Evolutionary conservation across 257 asterid species (phyloP).

Genomic region (Ballota nigra): DNA sequence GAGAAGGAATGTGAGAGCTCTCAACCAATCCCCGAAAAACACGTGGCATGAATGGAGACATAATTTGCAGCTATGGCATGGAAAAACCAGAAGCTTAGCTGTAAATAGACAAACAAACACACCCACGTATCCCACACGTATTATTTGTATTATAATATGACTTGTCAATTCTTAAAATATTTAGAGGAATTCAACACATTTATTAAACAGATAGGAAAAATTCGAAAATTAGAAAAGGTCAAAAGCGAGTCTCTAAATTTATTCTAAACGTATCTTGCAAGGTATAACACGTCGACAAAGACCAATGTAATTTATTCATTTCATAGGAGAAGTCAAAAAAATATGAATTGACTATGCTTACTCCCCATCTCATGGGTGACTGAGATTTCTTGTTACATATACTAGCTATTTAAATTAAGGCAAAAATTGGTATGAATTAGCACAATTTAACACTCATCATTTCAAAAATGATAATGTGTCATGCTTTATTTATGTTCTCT

Average conservation of each 20-base stretch:
- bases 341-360: not conserved
- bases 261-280: not conserved
- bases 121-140: slow-evolving; percentile 24
- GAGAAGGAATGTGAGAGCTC: not conserved
- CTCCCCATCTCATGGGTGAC: not conserved
- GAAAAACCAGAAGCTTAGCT: not conserved
- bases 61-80: slow-evolving; percentile 1
- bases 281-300: slow-evolving; percentile 8
- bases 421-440: no score
- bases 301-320: not conserved
- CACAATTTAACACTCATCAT: no score
- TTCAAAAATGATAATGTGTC: no score
- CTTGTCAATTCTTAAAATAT: not conserved
- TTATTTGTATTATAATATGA: not conserved
- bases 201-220: not conserved
- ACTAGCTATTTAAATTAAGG: no score
- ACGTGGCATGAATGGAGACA: not conserved
- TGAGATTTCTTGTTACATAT: no score
- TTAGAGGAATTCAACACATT: not conserved
- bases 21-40: not conserved
- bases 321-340: not conserved
- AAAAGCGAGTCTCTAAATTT: not conserved
- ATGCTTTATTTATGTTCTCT: no score
- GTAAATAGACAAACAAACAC: not conserved
- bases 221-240: not conserved